These are phyloP conservation scores for Ascochyta koolunga DNA, from an alignment of 2,329 filamentous ascomycete genomes.

Conservation along the genomic window DNA sequence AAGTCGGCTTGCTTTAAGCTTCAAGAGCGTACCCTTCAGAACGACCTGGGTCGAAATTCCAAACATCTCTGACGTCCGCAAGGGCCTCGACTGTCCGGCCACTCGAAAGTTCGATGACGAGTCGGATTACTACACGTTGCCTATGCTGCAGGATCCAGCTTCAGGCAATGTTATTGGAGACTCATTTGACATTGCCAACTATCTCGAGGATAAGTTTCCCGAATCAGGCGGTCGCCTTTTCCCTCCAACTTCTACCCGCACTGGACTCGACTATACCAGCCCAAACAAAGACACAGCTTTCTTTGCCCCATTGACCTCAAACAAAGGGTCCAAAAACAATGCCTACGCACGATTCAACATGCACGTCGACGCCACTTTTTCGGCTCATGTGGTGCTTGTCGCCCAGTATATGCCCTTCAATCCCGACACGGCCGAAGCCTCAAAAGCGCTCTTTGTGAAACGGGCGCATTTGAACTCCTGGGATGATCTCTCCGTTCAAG, in stretches of 20 bases:
- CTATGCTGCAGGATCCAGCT: conserved; percentile 58
- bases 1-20: conserved; percentile 56
- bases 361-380: conserved; percentile 62
- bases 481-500: conserved; percentile 49
- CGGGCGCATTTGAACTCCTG: conserved; percentile 54
- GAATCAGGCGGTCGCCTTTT: conserved; percentile 57
- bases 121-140: conserved; percentile 65
- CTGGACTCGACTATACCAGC: conserved; percentile 51
- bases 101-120: conserved; percentile 63
- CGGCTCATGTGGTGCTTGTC: conserved; percentile 52
- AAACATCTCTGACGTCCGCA: conserved; percentile 55
- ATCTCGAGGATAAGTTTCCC: conserved; percentile 62
- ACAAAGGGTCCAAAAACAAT: conserved; percentile 45
- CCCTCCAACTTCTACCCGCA: conserved; percentile 42
- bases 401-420: conserved; percentile 57
- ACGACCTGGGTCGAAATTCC: conserved; percentile 61
- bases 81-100: conserved; percentile 49
- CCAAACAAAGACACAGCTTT: conserved; percentile 30
- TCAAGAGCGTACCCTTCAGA: conserved; percentile 56
- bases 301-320: conserved; percentile 45
- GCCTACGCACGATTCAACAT: conserved; percentile 56
- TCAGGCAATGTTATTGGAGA: conserved; percentile 60
- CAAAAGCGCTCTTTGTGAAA: conserved; percentile 56
- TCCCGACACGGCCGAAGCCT: conserved; percentile 53
- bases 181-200: conserved; percentile 69